A percentile compares a stretch with the other conserved stretches of the same genome.
phyloP scores from a whole-genome alignment of 2,329 filamentous ascomycete species.

The Paraconiothyrium brasiliense region DNA sequence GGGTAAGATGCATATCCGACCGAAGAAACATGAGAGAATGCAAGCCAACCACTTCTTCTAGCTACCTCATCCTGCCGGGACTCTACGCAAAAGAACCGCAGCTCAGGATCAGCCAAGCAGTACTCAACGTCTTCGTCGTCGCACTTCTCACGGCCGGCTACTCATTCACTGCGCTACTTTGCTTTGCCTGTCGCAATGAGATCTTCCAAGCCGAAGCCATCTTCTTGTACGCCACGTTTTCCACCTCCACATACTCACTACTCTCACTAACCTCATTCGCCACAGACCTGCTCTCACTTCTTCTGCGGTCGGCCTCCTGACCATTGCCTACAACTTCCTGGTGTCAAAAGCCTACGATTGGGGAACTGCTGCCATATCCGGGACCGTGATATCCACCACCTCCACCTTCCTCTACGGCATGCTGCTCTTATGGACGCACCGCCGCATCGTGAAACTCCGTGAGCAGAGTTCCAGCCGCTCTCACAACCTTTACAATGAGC shows the following conservation, averaged over 20 bases:
- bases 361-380: constrained; percentile 55
- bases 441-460: constrained; percentile 48
- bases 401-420: constrained; percentile 54
- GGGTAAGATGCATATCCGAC: constrained; percentile 48
- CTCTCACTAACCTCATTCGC: constrained; percentile 25
- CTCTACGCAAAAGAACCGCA: constrained; percentile 54
- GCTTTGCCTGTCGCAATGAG: constrained; percentile 57
- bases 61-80: constrained; percentile 60
- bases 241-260: background rate
- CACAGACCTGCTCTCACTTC: constrained; percentile 53
- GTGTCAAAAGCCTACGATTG: constrained; percentile 53
- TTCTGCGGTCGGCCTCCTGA: constrained; percentile 58
- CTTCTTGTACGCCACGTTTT: constrained; percentile 51
- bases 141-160: constrained; percentile 59
- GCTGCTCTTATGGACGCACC: constrained; percentile 55
- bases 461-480: constrained; percentile 29
- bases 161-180: constrained; percentile 58
- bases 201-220: constrained; percentile 59
- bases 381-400: constrained; percentile 51
- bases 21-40: constrained; percentile 6
- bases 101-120: constrained; percentile 52
- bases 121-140: constrained; percentile 57
- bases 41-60: constrained; percentile 34
- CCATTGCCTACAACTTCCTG: constrained; percentile 59
- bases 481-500: constrained; percentile 45